Base-by-base conservation (phyloP, 192 early-diverging fungal species). In the Dissophora ornata region DNA sequence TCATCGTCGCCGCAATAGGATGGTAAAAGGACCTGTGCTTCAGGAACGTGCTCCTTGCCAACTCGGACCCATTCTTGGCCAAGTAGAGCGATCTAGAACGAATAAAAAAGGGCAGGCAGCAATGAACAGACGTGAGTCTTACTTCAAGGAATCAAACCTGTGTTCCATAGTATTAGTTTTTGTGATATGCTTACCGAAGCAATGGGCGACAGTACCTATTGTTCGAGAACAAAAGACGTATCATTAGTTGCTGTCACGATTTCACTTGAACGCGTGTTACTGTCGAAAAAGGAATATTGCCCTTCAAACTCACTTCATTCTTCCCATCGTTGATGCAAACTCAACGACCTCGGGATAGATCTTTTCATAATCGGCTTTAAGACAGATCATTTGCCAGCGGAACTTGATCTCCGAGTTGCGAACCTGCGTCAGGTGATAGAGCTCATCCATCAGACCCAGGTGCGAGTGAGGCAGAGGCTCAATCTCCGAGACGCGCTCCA, bases 1-100 rank as follows among this genome's bases (percentile, higher is more conserved):
- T 92, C 92, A 97, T 88, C 29, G 75, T 78, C 26, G 91, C 88
- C 28, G 92, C 93, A 69, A 99, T 99, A 11, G 97, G 97, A 55
- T 99, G 97, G 73, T 98, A 99, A 67, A 95, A 95, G 0, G 78
- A 77, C 44, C 85, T 87, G 75, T 95, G 74, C 58, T 92, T 74
- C 78, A 83, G 32, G 78, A 96, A 99, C 8, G 95, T 95, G 67
- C 88, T 69, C 62, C 82, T 83, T 16, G 97, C 96, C 38, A 98
- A 63, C 21, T 88, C 81, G 25, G 79, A 71, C 2, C 94, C 94
- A 58, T 94, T 90, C 25, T 89, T 85, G 53, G 87, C 85, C 44
- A 84, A 79, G 69, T 89, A 83, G 19, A 94, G 74, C 48, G 86
- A 71, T 56, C 93, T 86, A 62, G 36, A 36, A 44, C 5, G 56